phyloP scores from a whole-genome alignment of 2,329 filamentous ascomycete genomes.

The Penicillium sp. region DNA sequence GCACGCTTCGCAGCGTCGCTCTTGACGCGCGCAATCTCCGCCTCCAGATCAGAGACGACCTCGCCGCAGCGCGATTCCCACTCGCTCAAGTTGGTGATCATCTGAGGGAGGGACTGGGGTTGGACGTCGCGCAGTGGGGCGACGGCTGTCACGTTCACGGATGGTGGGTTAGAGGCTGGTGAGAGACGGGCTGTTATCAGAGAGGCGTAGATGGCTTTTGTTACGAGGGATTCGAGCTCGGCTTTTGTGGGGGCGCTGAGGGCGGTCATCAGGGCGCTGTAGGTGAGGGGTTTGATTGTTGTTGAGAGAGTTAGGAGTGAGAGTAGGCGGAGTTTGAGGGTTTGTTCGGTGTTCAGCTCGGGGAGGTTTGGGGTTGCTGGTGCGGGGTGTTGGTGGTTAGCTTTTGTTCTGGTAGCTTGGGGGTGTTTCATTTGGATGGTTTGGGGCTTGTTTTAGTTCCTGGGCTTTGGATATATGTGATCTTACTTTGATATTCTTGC shows the following conservation, averaged over 20 bases:
- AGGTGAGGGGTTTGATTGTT: constrained; percentile 67
- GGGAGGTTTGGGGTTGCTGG: constrained; percentile 62
- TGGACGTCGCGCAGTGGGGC: constrained; percentile 83
- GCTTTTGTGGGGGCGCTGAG: constrained; percentile 67
- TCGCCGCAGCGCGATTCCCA: constrained; percentile 79
- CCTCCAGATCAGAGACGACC: constrained; percentile 73
- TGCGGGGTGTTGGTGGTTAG: constrained; percentile 6
- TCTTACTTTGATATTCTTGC: constrained; percentile 65
- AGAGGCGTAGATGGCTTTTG: constrained; percentile 81
- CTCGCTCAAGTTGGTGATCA: constrained; percentile 66
- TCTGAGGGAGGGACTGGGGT: constrained; percentile 67
- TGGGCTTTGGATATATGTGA: constrained; percentile 11
- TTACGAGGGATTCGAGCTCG: constrained; percentile 82
- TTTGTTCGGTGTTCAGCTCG: constrained; percentile 68
- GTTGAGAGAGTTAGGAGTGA: constrained; percentile 79
- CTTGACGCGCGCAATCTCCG: constrained; percentile 68
- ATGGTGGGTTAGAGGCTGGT: constrained; percentile 73
- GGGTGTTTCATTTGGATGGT: neutral
- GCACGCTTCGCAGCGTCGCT: constrained; percentile 56
- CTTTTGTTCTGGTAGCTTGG: neutral
- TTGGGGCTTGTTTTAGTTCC: neutral
- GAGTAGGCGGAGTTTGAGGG: constrained; percentile 84
- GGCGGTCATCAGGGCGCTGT: constrained; percentile 64
- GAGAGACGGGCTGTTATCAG: constrained; percentile 82
- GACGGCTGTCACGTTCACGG: constrained; percentile 75